These are phyloP conservation scores for Leccinellum luteum DNA, from an alignment of 768 basidiomycete species.

Conservation along the genomic window DNA sequence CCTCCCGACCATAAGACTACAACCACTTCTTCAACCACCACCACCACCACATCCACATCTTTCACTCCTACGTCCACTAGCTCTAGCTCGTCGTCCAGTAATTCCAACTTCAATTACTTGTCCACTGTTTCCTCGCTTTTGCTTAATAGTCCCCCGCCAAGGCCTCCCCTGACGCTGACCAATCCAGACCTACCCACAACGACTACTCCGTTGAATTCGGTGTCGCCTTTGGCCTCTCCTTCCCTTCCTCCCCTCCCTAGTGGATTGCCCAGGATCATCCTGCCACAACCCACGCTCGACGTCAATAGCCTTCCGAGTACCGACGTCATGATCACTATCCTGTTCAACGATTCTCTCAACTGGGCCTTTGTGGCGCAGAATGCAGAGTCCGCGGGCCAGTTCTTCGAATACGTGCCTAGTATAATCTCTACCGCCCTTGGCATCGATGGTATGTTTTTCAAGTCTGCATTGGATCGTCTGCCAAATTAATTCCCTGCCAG, in stretches of 20 bases:
- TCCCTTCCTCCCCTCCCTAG: conserved; percentile 46
- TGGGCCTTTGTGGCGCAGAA: conserved; percentile 70
- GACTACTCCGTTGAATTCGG: conserved; percentile 23
- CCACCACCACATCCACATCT: conserved; percentile 1
- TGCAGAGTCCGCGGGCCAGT: conserved; percentile 61
- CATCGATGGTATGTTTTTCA: conserved; percentile 37
- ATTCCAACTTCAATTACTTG: conserved; percentile 34
- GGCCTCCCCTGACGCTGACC: conserved; percentile 25
- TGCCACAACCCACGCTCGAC: conserved; percentile 37
- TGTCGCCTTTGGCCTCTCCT: conserved; percentile 25
- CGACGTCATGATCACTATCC: conserved; percentile 56
- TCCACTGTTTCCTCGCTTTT: conserved; percentile 35
- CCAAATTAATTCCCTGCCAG: conserved; percentile 36
- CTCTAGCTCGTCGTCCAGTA: conserved; percentile 9
- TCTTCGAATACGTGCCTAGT: conserved; percentile 69
- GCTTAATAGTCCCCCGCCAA: conserved; percentile 19
- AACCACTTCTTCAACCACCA: conserved; percentile 3
- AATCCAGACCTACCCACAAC: conserved; percentile 40
- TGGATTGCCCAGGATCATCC: conserved; percentile 58
- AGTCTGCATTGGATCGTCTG: background rate
- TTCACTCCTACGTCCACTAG: conserved; percentile 14
- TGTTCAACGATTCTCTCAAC: conserved; percentile 57
- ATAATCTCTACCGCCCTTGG: conserved; percentile 46
- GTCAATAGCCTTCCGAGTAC: conserved; percentile 32
- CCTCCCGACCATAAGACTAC: conserved; percentile 18